Evolutionary conservation across 371 early-diverging fungal genomes (phyloP), one percentile per base, ranked within the genome.

Genomic region (Cladochytrium tenue): DNA sequence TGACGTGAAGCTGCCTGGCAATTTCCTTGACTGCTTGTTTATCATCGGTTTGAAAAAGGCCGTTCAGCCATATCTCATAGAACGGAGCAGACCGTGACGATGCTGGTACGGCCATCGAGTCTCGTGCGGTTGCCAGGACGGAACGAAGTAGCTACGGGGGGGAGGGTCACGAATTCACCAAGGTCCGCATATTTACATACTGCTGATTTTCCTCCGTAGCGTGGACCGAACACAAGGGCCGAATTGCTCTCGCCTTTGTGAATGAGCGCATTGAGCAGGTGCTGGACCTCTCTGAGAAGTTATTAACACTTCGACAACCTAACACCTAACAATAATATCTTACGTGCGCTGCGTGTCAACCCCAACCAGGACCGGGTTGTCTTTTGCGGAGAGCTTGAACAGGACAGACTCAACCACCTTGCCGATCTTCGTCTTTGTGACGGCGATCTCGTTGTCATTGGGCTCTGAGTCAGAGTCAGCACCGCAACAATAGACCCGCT

Each of bases 11-110:
- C 65, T 94, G 93, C 4, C 89, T 80, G 5, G 90, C 84, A 66
- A 97, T 94, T 57, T 92, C 92, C 58, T 84, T 85, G 34, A 95
- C 69, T 0, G 95, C 94, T 25, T 89, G 66, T 27, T 87, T 78
- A 75, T 95, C 96, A 28, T 87, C 91, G 2, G 91, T 88, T 58
- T 94, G 93, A 1, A 92, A 82, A 26, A 89, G 73, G 0, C 96
- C 97, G 69, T 88, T 89, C 17, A 97, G 83, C 25, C 83, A 78
- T 5, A 32, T 30, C 50, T 32, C 61, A 60, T 50, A 5, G 55
- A 10, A 20, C 43, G 43, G 15, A 15, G 50, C 50, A 15, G 15
- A 50, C 50, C 50, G 13, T 50, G 13, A n/a, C 50, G 50, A 50
- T 50, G 50, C n/a, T 50, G 50, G n/a, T 50, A n/a, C n/a, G n/a